These are phyloP conservation scores for Hansenula sp. DNA, from an alignment of 1,139 yeast species.

Conservation along the genomic window DNA sequence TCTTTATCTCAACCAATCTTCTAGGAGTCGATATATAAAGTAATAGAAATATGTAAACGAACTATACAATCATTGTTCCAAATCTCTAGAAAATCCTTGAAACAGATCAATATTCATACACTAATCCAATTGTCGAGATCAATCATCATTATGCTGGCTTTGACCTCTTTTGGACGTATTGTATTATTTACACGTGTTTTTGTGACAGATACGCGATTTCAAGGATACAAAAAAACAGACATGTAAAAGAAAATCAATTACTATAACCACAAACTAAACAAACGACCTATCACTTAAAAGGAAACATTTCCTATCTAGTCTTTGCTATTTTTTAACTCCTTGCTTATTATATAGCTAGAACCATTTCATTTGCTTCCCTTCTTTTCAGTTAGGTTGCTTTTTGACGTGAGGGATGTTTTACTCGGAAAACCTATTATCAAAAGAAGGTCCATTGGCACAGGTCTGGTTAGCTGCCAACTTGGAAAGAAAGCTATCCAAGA, in stretches of 20 bases:
- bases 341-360: no score
- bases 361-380: not conserved
- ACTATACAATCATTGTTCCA: no score
- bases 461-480: conserved; percentile 94
- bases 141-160: no score
- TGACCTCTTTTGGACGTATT: not conserved
- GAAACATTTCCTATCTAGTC: no score
- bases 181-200: not conserved
- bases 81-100: no score
- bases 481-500: conserved; percentile 74
- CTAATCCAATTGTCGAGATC: no score
- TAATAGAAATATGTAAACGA: no score
- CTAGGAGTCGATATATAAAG: no score
- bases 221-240: not conserved
- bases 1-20: no score
- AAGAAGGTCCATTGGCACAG: conserved; percentile 81
- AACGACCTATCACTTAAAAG: not conserved
- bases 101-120: no score
- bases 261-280: not conserved
- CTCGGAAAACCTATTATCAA: conserved; percentile 46
- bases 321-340: not conserved
- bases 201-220: conserved; percentile 1
- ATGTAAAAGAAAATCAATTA: not conserved
- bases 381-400: not conserved
- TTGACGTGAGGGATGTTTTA: conserved; percentile 28